These are phyloP conservation scores for Jasminum sambac DNA, from an alignment of 257 asterid genomes.

Conservation along the genomic window DNA sequence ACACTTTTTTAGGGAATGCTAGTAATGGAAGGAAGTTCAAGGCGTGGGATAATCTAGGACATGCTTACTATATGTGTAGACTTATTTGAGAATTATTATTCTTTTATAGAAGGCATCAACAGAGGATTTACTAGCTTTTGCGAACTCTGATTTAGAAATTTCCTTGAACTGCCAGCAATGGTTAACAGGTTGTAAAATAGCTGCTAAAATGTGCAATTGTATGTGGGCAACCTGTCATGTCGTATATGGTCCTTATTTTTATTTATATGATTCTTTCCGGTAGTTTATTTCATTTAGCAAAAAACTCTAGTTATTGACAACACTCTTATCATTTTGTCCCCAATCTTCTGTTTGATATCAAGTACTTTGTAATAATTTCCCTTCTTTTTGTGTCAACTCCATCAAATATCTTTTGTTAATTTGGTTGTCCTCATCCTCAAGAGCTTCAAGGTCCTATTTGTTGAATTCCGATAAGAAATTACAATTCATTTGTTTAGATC, in stretches of 20 bases:
- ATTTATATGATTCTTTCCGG: constrained; percentile 11
- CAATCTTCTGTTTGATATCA: constrained; percentile 17
- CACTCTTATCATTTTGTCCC: neutral
- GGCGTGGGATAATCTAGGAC: constrained; percentile 5
- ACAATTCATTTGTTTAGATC: neutral
- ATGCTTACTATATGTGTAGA: neutral
- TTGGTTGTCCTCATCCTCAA: neutral
- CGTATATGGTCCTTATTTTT: neutral
- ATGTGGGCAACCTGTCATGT: neutral
- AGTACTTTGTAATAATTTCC: neutral
- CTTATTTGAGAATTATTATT: neutral
- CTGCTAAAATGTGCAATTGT: constrained; percentile 5
- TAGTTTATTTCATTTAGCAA: neutral
- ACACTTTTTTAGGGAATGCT: neutral
- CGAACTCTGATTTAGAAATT: neutral
- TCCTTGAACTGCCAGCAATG: neutral
- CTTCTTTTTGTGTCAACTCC: neutral
- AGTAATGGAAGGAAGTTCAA: constrained; percentile 8
- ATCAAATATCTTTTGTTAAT: neutral
- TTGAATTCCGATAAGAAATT: neutral
- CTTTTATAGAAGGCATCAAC: neutral
- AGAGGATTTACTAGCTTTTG: neutral
- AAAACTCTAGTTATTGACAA: neutral
- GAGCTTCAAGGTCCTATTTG: neutral
- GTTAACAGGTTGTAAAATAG: constrained; percentile 8